A percentile compares a stretch with the other conserved stretches of the same genome.
Evolutionary conservation across 2,329 filamentous ascomycete genomes (phyloP).

Genomic region (Emergomyces pasteurianus): DNA sequence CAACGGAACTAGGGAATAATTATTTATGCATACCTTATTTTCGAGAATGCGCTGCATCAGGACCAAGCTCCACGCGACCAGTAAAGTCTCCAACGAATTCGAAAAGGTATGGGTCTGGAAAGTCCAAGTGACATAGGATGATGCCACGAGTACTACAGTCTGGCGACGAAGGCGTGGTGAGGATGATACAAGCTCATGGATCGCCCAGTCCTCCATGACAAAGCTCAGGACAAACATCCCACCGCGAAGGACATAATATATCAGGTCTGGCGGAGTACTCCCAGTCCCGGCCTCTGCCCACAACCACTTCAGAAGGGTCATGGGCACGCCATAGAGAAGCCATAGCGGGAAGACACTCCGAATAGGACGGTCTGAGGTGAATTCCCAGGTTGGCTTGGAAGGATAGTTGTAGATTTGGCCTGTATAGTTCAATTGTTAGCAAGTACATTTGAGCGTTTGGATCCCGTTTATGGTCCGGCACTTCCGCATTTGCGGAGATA

Average conservation of each 20-base stretch:
- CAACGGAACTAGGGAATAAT: neutral
- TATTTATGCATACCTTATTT: constrained; percentile 50
- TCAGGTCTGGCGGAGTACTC: constrained; percentile 61
- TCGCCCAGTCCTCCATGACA: constrained; percentile 93
- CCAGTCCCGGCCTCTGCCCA: constrained; percentile 74
- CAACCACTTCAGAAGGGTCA: constrained; percentile 85
- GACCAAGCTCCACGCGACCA: constrained; percentile 87
- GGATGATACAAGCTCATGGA: constrained; percentile 77
- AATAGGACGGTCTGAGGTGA: constrained; percentile 75
- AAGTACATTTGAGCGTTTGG: neutral
- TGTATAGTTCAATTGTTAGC: constrained; percentile 26
- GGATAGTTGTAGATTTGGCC: constrained; percentile 90
- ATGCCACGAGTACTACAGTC: constrained; percentile 75
- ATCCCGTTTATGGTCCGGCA: neutral
- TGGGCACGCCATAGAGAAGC: constrained; percentile 87
- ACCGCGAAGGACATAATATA: constrained; percentile 79
- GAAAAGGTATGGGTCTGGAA: constrained; percentile 98
- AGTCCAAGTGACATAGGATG: constrained; percentile 97
- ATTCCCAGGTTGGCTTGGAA: constrained; percentile 88
- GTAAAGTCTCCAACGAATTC: constrained; percentile 87
- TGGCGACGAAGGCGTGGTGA: constrained; percentile 58
- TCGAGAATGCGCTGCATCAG: constrained; percentile 76
- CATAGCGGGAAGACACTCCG: constrained; percentile 95
- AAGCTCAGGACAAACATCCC: constrained; percentile 95
- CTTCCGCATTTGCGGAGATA: neutral